Evolutionary conservation across 139 green algal genomes (phyloP), one percentile per base, ranked within the genome.

Genomic region (Volvox africanus): DNA sequence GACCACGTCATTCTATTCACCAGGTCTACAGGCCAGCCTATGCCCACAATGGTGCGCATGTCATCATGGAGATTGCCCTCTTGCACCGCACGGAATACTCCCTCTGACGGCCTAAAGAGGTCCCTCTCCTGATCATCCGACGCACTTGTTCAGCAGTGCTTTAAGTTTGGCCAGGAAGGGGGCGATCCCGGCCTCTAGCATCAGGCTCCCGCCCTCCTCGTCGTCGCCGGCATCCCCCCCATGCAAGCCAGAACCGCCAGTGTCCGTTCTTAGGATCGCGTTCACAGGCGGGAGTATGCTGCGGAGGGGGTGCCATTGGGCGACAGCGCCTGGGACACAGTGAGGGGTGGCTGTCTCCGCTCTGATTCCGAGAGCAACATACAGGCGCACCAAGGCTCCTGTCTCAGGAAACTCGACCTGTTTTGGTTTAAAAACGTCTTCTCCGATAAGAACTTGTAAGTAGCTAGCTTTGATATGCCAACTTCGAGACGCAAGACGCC

Each of bases 91-190:
- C 44, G 44, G 44, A 55, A 55, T 55, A 55, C 9, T 55, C 44
- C 44, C 5, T 55, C 9, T 55, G 9, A 55, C 44, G 9, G 44
- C 44, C 5, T 9, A 55, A 9, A 55, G 44, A 9, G 44, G 44
- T 55, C 44, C 44, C 44, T 5, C 9, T 55, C 9, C 9, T 55
- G 44, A 55, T 55, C 44, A 55, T 55, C 44, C 44, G 44, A 32
- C 84, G 19, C 30, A 82, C 85, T 73, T 89, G 69, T 89, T 55
- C 28, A 89, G 85, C 14, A 89, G 85, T 20, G 85, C 37, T 50
- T 89, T 89, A 1, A 89, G 85, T 50, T 89, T 89, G 18, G 85
- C 85, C 44, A 82, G 85, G 85, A 89, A 89, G 69, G 85, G 85
- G 36, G 85, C 85, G 0, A 89, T 67, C 2, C 85, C 85, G 5